Base-by-base conservation (phyloP, 352 stramenopile species). In the Paralagenidium karlingii region DNA sequence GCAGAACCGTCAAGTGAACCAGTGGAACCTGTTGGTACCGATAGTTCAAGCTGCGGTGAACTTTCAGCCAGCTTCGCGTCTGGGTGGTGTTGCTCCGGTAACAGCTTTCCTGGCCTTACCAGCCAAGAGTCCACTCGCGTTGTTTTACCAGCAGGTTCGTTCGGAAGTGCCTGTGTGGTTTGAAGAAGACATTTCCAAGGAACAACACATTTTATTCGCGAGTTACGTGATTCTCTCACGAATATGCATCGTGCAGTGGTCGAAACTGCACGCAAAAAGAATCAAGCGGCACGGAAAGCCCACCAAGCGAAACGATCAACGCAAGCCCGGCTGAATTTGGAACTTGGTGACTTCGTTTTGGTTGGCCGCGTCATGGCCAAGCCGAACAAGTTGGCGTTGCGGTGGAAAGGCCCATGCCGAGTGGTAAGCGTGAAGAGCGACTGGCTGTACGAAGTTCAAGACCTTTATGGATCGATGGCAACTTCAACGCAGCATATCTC, bases 41-140 rank as follows among this genome's bases (percentile, higher is more conserved):
- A 24, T 66, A 3, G 43, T 63, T 0, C 37, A 63, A 15, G 30
- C 48, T 21, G 40, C 48, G 12, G 18, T 66, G 1, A 70, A 61
- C 31, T 22, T 46, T 0, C 28, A 27, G 1, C 40, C 45, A 7
- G 36, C 48, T 0, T 24, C 47, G 20, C 37, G 45, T 28, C 40
- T 67, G 0, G 57, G 53, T 10, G 45, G 45, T 2, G 26, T 52
- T 1, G 43, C 47, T 19, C 55, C 58, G n/a, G n/a, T 61, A 0
- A 60, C 44, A 3, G 54, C 51, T 4, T 61, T 68, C 24, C 52
- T 45, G 2, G 34, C 27, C 18, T n/a, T 61, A 2, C 48, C 53
- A 3, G 7, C 3, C 7, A 7, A 3, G 3, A 20, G 22, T 7
- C 30, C 3, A 3, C 19, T 36, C 22, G 28, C 28, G 16, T 33